Evolutionary conservation across 2,329 filamentous ascomycete species (phyloP).

Genomic region (Cladosporium sp.): DNA sequence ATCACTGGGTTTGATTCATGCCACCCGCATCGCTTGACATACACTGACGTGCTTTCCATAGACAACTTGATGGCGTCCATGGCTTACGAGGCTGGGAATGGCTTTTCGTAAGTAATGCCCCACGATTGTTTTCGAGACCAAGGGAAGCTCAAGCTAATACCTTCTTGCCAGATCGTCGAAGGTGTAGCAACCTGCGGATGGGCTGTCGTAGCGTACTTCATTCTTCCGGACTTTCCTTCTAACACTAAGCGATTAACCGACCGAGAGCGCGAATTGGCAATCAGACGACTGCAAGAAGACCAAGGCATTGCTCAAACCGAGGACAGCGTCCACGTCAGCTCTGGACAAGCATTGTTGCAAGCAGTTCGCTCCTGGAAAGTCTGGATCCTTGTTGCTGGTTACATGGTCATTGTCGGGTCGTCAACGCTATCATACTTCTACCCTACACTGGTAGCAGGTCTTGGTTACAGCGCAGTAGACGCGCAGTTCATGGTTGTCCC

Average conservation of each 20-base stretch:
- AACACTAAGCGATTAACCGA: conserved; percentile 46
- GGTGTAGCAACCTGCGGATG: conserved; percentile 48
- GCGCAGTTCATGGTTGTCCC: conserved; percentile 38
- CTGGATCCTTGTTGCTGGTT: conserved; percentile 51
- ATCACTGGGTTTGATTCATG: conserved; percentile 28
- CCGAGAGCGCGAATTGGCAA: conserved; percentile 46
- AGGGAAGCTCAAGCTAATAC: neutral
- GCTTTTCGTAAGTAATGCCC: conserved; percentile 38
- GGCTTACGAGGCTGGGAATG: conserved; percentile 46
- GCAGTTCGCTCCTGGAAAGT: conserved; percentile 50
- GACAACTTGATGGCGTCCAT: conserved; percentile 39
- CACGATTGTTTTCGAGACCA: neutral
- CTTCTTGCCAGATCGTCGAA: conserved; percentile 32
- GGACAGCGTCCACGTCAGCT: conserved; percentile 37
- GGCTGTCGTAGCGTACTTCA: conserved; percentile 45
- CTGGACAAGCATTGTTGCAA: conserved; percentile 40
- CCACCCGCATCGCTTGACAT: neutral
- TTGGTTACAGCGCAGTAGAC: conserved; percentile 45
- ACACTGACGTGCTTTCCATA: neutral
- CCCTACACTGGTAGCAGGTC: conserved; percentile 53
- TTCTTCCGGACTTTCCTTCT: conserved; percentile 53
- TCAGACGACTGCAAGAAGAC: conserved; percentile 47
- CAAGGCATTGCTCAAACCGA: conserved; percentile 39
- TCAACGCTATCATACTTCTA: conserved; percentile 58
- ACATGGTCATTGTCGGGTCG: conserved; percentile 53